Percentiles rank a stretch among this genome's conserved stretches.
Conservation (phyloP, 2,329 filamentous ascomycete genomes). For the Pyrenochaeta sp. region DNA sequence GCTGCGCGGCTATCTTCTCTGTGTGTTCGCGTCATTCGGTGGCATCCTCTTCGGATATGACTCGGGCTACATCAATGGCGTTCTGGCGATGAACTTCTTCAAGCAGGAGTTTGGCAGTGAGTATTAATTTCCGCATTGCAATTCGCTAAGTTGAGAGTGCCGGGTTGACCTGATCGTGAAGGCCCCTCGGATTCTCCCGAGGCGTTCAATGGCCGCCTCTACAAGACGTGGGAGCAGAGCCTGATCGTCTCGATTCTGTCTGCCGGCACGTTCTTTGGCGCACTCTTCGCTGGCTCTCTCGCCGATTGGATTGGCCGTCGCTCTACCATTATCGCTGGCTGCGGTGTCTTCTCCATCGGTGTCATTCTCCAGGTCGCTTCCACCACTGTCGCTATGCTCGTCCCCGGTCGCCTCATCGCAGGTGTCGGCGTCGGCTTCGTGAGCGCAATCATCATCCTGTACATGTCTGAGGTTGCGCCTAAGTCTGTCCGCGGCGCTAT, state of each 20-base stretch:
- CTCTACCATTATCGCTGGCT: conserved; percentile 60
- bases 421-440: conserved; percentile 51
- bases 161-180: conserved; percentile 48
- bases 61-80: conserved; percentile 76
- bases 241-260: conserved; percentile 84
- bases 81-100: conserved; percentile 56
- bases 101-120: conserved; percentile 52
- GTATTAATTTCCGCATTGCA: conserved; percentile 5
- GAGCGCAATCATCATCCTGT: conserved; percentile 60
- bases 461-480: conserved; percentile 83
- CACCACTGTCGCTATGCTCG: conserved; percentile 41
- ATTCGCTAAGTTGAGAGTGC: not conserved
- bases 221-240: conserved; percentile 63
- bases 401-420: conserved; percentile 49
- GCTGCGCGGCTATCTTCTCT: conserved; percentile 54
- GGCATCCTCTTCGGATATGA: conserved; percentile 81
- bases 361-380: conserved; percentile 49
- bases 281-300: conserved; percentile 70
- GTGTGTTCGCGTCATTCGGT: conserved; percentile 58
- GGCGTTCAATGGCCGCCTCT: conserved; percentile 51
- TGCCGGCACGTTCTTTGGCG: conserved; percentile 79
- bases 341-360: conserved; percentile 47
- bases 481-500: conserved; percentile 78
- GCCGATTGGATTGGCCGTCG: conserved; percentile 77
- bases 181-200: conserved; percentile 57